A percentile compares a stretch with the other conserved stretches of the same genome.
phyloP scores from a whole-genome alignment of 2,329 filamentous ascomycete species.

The Nakataea oryzae region DNA sequence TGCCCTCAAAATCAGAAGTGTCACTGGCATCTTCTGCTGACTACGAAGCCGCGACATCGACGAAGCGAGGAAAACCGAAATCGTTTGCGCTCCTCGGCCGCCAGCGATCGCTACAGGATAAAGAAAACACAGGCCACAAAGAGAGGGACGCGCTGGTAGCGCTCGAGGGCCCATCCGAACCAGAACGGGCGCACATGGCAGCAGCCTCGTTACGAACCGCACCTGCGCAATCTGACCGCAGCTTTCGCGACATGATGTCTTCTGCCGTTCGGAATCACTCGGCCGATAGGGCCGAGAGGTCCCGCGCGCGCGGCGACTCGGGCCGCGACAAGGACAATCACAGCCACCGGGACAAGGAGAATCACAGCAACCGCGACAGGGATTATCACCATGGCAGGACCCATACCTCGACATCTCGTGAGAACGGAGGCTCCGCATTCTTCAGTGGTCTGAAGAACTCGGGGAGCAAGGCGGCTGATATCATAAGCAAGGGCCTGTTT shows the following conservation, averaged over 20 bases:
- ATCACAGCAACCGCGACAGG: constrained; percentile 27
- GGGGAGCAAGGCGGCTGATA: constrained; percentile 65
- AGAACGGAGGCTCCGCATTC: constrained; percentile 52
- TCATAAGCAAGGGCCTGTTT: constrained; percentile 74
- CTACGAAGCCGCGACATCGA: constrained; percentile 25
- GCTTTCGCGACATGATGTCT: constrained; percentile 57
- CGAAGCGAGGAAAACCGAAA: constrained; percentile 42
- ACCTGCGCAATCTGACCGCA: constrained; percentile 53
- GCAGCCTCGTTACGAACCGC: constrained; percentile 46
- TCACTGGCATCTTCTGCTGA: constrained; percentile 40
- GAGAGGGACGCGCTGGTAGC: constrained; percentile 11
- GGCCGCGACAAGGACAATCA: constrained; percentile 13
- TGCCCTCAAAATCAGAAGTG: constrained; percentile 39
- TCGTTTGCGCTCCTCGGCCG: constrained; percentile 42
- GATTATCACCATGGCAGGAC: constrained; percentile 27
- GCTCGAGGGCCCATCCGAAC: constrained; percentile 20
- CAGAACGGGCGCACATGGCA: constrained; percentile 24
- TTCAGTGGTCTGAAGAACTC: constrained; percentile 65
- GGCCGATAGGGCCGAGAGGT: constrained; percentile 64
- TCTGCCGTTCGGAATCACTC: constrained; percentile 60
- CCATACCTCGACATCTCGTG: constrained; percentile 45
- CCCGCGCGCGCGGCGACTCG: constrained; percentile 30
- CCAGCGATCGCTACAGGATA: constrained; percentile 38
- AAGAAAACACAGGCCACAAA: constrained; percentile 29
- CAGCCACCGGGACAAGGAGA: constrained; percentile 23